Percentiles rank a stretch among this genome's conserved stretches.
phyloP scores from a whole-genome alignment of 805 yeast genomes.

The Hanseniaspora jakobsenii region DNA sequence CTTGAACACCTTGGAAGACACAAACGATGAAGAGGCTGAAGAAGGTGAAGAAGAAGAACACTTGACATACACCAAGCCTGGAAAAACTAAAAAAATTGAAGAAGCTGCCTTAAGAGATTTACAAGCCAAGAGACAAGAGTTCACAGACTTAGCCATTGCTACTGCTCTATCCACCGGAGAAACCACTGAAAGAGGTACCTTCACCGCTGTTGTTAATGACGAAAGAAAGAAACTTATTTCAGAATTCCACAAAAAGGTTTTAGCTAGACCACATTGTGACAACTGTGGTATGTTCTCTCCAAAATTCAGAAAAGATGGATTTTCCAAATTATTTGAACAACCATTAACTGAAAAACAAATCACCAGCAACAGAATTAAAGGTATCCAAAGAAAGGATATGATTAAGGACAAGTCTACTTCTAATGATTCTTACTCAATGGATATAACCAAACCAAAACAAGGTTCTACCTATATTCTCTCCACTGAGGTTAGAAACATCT shows the following conservation, averaged over 20 bases:
- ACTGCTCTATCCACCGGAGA: slow-evolving; percentile 67
- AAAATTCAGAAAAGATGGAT: slow-evolving; percentile 87
- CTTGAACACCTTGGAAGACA: slow-evolving; percentile 26
- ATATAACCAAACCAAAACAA: slow-evolving; percentile 42
- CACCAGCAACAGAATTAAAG: slow-evolving; percentile 71
- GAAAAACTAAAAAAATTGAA: slow-evolving; percentile 24
- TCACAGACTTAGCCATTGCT: slow-evolving; percentile 57
- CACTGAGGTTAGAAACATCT: slow-evolving; percentile 70
- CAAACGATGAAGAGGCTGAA: slow-evolving; percentile 36
- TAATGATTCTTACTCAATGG: slow-evolving; percentile 17
- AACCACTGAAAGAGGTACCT: slow-evolving; percentile 51
- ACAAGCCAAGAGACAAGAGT: slow-evolving; percentile 50
- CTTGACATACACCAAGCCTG: slow-evolving; percentile 19
- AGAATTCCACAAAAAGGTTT: slow-evolving; percentile 60
- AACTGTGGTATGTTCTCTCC: slow-evolving; percentile 96
- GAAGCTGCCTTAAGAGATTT: slow-evolving; percentile 39
- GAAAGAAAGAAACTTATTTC: slow-evolving; percentile 68
- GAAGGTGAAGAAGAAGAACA: slow-evolving; percentile 35
- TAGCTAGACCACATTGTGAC: slow-evolving; percentile 78
- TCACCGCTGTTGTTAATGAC: slow-evolving; percentile 75
- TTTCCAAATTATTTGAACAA: slow-evolving; percentile 80
- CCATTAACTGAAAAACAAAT: slow-evolving; percentile 72
- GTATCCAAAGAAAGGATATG: slow-evolving; percentile 62
- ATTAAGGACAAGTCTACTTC: slow-evolving; percentile 30
- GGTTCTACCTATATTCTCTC: slow-evolving; percentile 81